Base-by-base conservation (phyloP, 805 yeast genomes). In the Candida palmyrensis region DNA sequence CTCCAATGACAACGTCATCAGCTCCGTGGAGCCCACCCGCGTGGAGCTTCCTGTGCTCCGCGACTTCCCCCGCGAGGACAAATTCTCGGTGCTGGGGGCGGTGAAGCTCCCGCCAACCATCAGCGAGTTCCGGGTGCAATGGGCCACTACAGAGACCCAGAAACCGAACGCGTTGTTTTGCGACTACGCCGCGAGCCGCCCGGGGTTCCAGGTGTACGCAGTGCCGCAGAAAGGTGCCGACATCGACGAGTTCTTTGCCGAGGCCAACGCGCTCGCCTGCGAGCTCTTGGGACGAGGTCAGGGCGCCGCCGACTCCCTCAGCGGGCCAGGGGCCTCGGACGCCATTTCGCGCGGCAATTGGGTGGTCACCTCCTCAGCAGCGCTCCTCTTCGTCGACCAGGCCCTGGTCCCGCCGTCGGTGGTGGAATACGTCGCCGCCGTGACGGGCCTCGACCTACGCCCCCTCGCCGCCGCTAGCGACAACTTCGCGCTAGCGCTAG, bases 1-100 rank as follows among this genome's bases (percentile, higher is more conserved):
- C 3, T 39, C 42, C 17, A 49, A 56, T 32, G 61, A 57, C 30
- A 44, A 41, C 14, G 30, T 59, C 13, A 46, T 61, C 8, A 27
- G 40, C 10, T 23, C 31, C 4, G 37, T 49, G 7, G 40, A 41
- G 30, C 18, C 34, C 6, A 37, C 45, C 1, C 32, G 40, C 25
- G 25, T 52, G 9, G 28, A 20, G 15, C 22, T 52, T 9, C 23
- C 29, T 4, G 29, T 25, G 6, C 27, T 25, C 3, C 10, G 7
- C 5, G 28, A 12, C 22, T 31, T 24, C 18, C 28, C 28, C 5
- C 17, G 34, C 24, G 34, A 31, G 13, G 34, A 31, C 15, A 31
- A 25, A 18, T 24, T 18, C 23, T 13, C 19, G 14, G 15, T 31
- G 11, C 34, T 29, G n/a, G 12, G 20, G 9, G n/a, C 20, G 6